Base-by-base conservation (phyloP, 2,329 filamentous ascomycete genomes). In the Phyllosticta citribraziliensis region DNA sequence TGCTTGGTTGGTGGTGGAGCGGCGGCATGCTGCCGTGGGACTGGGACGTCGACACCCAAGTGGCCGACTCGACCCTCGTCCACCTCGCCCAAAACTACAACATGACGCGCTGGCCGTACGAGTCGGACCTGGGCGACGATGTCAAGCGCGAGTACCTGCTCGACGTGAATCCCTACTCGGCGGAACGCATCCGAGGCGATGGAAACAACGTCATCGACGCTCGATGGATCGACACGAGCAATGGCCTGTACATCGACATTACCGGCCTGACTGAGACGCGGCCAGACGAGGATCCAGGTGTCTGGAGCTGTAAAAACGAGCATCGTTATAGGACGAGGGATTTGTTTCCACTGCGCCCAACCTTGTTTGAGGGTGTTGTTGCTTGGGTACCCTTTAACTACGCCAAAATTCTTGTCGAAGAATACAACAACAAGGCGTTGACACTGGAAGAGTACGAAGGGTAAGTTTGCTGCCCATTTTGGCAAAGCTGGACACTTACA, bases 1-100 rank as follows among this genome's bases (percentile, higher is more conserved):
- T 94, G 56, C 77, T 95, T 22, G 90, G 89, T 12, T 95, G 90
- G 90, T 94, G 88, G 88, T 95, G 90, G 90, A 93, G 91, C 70
- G 79, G 79, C 61, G 78, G 84, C 74, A 85, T 89, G 70, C 84
- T 92, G 76, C 88, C 89, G 0, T 92, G 89, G 89, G 89, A 94
- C 73, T 88, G 85, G 77, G 90, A 95, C 72, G 78, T 94, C 54
- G 90, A 95, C 73, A 88, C 89, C 0, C 90, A 94, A 74, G 85
- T 94, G 27, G 84, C 85, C 19, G 82, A 81, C 60, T 76, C 79
- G 33, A 91, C 89, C 0, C 78, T 94, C 54, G 73, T 78, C 40
- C 84, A 84, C 72, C 77, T 94, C 25, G 88, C 80, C 33, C 75
- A 83, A 61, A 76, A 84, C 64, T 80, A 85, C 72, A 94, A 94